Conservation (phyloP, 768 basidiomycete genomes). For the Mycena haematopus region DNA sequence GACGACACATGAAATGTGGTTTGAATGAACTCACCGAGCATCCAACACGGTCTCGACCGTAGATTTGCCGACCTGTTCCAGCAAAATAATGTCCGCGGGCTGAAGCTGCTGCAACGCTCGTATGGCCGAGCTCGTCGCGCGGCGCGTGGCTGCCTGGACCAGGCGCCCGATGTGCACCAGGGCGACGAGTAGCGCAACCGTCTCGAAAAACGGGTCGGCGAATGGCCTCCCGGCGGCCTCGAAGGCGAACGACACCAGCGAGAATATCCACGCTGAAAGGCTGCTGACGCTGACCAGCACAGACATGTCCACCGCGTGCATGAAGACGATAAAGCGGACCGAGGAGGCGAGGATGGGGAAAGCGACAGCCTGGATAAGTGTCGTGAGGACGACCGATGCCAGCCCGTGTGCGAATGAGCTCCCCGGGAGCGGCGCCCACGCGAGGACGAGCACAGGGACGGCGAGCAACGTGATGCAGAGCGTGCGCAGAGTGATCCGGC, state of each 20-base stretch:
- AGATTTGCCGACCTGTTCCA: slow-evolving; percentile 31
- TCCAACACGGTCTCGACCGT: slow-evolving; percentile 16
- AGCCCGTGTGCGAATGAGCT: slow-evolving; percentile 42
- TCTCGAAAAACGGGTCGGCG: slow-evolving; percentile 48
- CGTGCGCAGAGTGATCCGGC: slow-evolving; percentile 35
- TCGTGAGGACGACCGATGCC: slow-evolving; percentile 45
- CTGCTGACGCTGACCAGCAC: slow-evolving; percentile 47
- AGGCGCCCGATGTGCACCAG: slow-evolving; percentile 49
- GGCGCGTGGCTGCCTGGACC: slow-evolving; percentile 44
- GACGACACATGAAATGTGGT: background rate
- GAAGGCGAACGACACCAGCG: slow-evolving; percentile 45
- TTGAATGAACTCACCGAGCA: slow-evolving; percentile 21
- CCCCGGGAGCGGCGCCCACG: slow-evolving; percentile 47
- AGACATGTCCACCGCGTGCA: slow-evolving; percentile 45
- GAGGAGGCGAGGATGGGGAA: slow-evolving; percentile 45
- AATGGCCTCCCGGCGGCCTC: slow-evolving; percentile 39
- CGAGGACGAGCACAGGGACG: slow-evolving; percentile 48
- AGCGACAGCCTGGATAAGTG: slow-evolving; percentile 45
- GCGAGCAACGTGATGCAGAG: slow-evolving; percentile 39
- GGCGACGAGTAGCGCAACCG: slow-evolving; percentile 47
- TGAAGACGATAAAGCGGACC: slow-evolving; percentile 43
- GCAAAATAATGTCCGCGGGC: slow-evolving; percentile 37
- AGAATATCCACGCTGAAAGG: slow-evolving; percentile 47
- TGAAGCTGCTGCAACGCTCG: slow-evolving; percentile 43
- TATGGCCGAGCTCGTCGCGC: slow-evolving; percentile 40